Evolutionary conservation across 345 rosid genomes (phyloP).

Genomic region (Pistacia vera): DNA sequence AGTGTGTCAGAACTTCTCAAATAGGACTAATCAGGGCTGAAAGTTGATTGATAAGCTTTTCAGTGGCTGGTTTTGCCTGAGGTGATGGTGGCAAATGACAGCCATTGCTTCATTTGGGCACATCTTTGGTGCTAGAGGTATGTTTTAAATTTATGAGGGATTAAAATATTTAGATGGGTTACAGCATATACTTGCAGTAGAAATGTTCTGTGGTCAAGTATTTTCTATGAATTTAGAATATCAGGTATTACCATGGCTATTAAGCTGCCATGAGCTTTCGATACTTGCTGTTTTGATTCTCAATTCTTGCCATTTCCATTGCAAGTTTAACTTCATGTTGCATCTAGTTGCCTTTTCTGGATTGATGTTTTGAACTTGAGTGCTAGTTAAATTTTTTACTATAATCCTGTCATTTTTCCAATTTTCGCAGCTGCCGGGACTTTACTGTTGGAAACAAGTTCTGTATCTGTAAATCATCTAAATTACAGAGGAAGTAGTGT

Average conservation of each 20-base stretch:
- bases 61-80: neutral
- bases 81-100: neutral
- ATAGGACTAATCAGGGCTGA: neutral
- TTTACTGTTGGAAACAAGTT: neutral
- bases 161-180: no score
- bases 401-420: no score
- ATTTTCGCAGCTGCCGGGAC: neutral
- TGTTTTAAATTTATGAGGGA: neutral
- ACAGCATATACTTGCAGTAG: neutral
- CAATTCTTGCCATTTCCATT: neutral
- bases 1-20: neutral
- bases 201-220: neutral
- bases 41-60: neutral
- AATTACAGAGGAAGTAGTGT: neutral
- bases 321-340: neutral
- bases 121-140: neutral
- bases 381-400: no score
- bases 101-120: no score
- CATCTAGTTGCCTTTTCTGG: neutral
- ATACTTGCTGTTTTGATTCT: no score
- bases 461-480: no score
- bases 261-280: no score
- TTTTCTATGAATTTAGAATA: neutral
- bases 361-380: no score
- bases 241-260: no score